Percentiles rank a stretch among this genome's conserved stretches.
phyloP scores from a whole-genome alignment of 371 early-diverging fungal genomes.

The Saksenaea oblongispora region DNA sequence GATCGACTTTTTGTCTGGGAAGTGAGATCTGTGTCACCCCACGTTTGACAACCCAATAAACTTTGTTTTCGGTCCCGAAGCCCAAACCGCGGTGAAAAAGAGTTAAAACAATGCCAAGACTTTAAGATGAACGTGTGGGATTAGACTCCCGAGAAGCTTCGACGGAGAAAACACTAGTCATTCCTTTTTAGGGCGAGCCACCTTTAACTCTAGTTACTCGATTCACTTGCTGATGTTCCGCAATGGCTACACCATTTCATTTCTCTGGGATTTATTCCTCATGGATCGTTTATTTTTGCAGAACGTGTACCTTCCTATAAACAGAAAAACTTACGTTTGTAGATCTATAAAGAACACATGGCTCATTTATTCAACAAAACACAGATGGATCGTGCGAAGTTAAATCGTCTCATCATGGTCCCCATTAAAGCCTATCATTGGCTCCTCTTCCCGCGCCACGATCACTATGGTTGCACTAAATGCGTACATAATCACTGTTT shows the following conservation, averaged over 20 bases:
- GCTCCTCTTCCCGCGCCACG: slow-evolving; percentile 3
- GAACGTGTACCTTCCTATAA: background rate
- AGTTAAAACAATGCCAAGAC: background rate
- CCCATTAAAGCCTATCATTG: background rate
- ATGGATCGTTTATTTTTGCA: background rate
- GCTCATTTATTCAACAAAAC: background rate
- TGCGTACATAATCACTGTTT: background rate
- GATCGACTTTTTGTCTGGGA: slow-evolving; percentile 2
- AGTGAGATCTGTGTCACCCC: slow-evolving; percentile 4
- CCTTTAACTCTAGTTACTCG: background rate
- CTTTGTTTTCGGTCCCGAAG: slow-evolving; percentile 3
- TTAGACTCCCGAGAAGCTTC: background rate
- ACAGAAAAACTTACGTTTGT: background rate
- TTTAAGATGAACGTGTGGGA: slow-evolving; percentile 4
- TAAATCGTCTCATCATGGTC: background rate
- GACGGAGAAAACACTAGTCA: background rate
- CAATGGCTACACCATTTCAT: slow-evolving; percentile 3
- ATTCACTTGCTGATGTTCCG: background rate
- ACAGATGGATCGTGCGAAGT: slow-evolving; percentile 2
- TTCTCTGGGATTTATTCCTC: slow-evolving; percentile 1
- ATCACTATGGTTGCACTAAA: background rate
- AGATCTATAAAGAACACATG: background rate
- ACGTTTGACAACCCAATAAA: slow-evolving; percentile 5
- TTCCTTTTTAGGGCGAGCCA: background rate
- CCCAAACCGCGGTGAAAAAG: background rate